Base-by-base conservation (phyloP, 1,284 basidiomycete genomes). In the Anthracocystis setariae region DNA sequence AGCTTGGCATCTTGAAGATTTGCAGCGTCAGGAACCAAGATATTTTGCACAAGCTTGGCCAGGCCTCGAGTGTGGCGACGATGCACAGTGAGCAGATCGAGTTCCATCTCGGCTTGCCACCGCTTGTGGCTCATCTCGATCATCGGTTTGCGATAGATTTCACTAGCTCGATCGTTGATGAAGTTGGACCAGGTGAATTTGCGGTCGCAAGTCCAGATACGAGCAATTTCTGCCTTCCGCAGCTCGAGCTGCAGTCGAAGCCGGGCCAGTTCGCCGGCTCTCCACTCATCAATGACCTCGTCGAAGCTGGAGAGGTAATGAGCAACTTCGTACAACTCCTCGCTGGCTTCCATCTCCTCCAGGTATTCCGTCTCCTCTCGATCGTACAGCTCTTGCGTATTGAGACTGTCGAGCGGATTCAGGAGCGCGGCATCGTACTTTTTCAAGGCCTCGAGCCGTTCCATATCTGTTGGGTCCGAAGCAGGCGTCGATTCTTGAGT, bases 101-200 rank as follows among this genome's bases (percentile, higher is more conserved):
- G 39, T 59, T 72, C 56, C 64, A 63, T 63, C 46, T 67, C 57
- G 13, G 69, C 69, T 20, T 64, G 55, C 69, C 69, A 72, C n/a
- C 37, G 40, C 33, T 21, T 25, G 18, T 54, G 69, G 8, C 39
- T 56, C 5, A 42, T 40, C 35, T 67, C 40, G n/a, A 20, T n/a
- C 55, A 54, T 47, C 7, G 32, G 18, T 15, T 53, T 42, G 33
- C 64, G 58, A 17, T 67, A 67, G 2, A 72, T 24, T 32, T 45
- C 45, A 21, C 57, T 54, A 3, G 64, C 69, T 20, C 58, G 33
- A 17, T 57, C 40, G 32, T 72, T 38, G 25, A 64, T 20, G 40
- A 42, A 72, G n/a, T 52, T 62, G 17, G 56, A 62, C 69, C 69
- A 72, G 1, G 64, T 56, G 12, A 67, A 35, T 23, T 67, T 67